Evolutionary conservation across 2,329 filamentous ascomycete genomes (phyloP), one percentile per base, ranked within the genome.

Genomic region (Neoascochyta sp.): DNA sequence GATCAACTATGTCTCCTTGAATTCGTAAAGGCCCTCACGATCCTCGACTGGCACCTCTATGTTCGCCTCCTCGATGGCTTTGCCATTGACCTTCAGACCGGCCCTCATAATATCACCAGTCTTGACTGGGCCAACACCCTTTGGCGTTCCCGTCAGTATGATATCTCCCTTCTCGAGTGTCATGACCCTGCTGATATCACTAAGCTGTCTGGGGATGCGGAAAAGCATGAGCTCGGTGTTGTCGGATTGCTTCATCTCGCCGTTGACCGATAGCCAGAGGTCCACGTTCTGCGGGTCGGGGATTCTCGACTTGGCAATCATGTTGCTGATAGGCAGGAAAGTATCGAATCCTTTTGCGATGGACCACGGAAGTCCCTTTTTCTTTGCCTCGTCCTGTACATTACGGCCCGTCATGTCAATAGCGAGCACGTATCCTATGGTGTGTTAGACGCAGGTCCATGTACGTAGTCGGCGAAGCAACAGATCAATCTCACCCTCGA

Each of bases 381-480:
- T 87, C 78, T 96, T 98, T 45, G 90, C 90, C 69, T 95, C 88
- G 52, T 95, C 86, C 68, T 98, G 92, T 5, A 86, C 78, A 65
- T 96, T 96, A 46, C 92, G 84, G 1, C 85, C 92, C 7, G 92
- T 98, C 86, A 98, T 93, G 67, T 98, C 92, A 54, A 98, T 95
- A 50, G 85, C 81, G 25, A 96, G 74, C 45, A 90, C 77, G 65
- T 96, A 98, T 54, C 79, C 86, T 87, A 24, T 29, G 13, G 27
- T n/a, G n/a, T 32, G 16, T 35, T 21, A 25, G 7, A 19, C 4
- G 4, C 11, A 13, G 10, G 22, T 37, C 19, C 21, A 9, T 23
- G 4, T n/a, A 23, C 11, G n/a, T 16, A 8, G n/a, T n/a, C n/a
- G n/a, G n/a, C n/a, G n/a, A n/a, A n/a, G n/a, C n/a, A n/a, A n/a